A percentile compares a stretch with the other conserved stretches of the same genome.
phyloP scores from a whole-genome alignment of 1,284 basidiomycete species.

The Pholiota adiposa region DNA sequence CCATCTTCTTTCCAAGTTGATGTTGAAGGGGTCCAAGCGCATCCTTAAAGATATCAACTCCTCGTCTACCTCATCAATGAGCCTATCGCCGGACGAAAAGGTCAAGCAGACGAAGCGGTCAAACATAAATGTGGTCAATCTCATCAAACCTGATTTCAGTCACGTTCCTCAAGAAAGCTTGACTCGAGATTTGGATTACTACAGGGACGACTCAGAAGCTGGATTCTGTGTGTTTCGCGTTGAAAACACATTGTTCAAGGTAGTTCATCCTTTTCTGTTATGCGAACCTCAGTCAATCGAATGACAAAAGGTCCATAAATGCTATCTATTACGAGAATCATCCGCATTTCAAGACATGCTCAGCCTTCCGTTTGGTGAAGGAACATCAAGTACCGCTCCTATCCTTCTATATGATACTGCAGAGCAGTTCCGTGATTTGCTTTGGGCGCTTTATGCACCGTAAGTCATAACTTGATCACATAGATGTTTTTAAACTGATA shows the following conservation, averaged over 20 bases:
- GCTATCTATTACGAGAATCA: conserved; percentile 41
- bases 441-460: conserved; percentile 49
- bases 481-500: neutral
- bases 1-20: conserved; percentile 31
- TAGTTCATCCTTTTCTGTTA: conserved; percentile 17
- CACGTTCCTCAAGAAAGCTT: conserved; percentile 21
- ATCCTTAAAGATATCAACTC: conserved; percentile 28
- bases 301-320: conserved; percentile 39
- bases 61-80: neutral
- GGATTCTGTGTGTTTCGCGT: conserved; percentile 44
- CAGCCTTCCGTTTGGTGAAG: conserved; percentile 33
- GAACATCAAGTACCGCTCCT: conserved; percentile 30
- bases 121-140: conserved; percentile 22
- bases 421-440: conserved; percentile 45
- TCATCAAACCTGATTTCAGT: conserved; percentile 22
- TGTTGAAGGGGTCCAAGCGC: conserved; percentile 36
- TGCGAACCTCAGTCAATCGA: neutral
- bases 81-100: conserved; percentile 7
- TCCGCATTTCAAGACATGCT: conserved; percentile 47
- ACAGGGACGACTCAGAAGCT: conserved; percentile 31
- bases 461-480: conserved; percentile 28
- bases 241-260: conserved; percentile 47
- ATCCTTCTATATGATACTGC: conserved; percentile 41
- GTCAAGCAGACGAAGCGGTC: neutral
- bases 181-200: conserved; percentile 35